A percentile compares a stretch with the other conserved stretches of the same genome.
These are phyloP conservation scores for Neonectria sp. DNA, from an alignment of 2,329 filamentous ascomycete species.

Conservation along the genomic window DNA sequence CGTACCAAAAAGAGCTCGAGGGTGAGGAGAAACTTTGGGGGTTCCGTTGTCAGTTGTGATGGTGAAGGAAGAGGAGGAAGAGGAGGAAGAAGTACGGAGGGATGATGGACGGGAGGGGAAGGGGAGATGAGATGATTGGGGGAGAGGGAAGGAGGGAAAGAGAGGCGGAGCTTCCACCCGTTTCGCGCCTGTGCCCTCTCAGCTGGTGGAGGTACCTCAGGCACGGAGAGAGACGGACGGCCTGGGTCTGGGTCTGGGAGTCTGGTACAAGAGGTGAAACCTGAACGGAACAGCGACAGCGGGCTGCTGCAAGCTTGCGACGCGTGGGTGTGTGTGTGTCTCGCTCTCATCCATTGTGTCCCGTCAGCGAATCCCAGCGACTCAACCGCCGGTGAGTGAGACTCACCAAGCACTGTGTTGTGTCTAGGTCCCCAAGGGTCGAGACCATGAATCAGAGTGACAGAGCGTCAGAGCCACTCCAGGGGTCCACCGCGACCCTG, in stretches of 20 bases:
- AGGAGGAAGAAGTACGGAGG: conserved; percentile 4
- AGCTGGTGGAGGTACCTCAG: conserved; percentile 7
- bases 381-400: not conserved
- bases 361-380: conserved; percentile 3
- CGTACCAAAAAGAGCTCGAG: conserved; percentile 15
- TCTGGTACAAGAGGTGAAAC: conserved; percentile 3
- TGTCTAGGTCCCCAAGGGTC: conserved; percentile 7
- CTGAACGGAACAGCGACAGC: not conserved
- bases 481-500: conserved; percentile 19
- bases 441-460: conserved; percentile 3
- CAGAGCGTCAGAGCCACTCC: not conserved
- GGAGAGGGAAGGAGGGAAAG: conserved; percentile 10
- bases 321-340: not conserved
- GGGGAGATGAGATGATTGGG: conserved; percentile 26
- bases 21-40: conserved; percentile 1
- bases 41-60: conserved; percentile 6
- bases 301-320: not conserved
- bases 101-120: conserved; percentile 9
- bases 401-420: not conserved
- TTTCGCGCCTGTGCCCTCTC: conserved; percentile 4
- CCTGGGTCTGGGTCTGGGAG: not conserved
- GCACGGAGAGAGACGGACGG: not conserved
- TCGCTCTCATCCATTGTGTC: conserved; percentile 5
- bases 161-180: conserved; percentile 10
- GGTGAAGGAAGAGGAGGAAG: conserved; percentile 3